These are phyloP conservation scores for Volutella citrinella DNA, from an alignment of 2,329 filamentous ascomycete species.

Conservation along the genomic window DNA sequence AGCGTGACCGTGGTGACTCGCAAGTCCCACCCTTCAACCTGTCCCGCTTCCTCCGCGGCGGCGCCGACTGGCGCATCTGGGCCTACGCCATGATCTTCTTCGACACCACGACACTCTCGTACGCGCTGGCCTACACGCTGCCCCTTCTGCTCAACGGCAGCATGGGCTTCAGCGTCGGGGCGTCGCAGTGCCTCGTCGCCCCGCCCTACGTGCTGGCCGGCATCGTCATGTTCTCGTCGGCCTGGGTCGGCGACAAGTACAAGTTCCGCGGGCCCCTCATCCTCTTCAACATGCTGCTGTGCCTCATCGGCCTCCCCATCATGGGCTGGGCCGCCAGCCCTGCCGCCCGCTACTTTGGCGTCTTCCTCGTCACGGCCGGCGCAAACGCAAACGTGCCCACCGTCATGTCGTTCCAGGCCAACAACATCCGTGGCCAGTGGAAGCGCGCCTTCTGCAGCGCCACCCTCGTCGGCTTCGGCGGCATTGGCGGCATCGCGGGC, in stretches of 20 bases:
- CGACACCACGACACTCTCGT: conserved; percentile 68
- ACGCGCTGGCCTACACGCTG: conserved; percentile 76
- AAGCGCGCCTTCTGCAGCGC: conserved; percentile 79
- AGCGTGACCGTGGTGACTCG: conserved; percentile 56
- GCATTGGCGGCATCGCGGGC: conserved; percentile 75
- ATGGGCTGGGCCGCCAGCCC: conserved; percentile 63
- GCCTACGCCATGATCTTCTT: conserved; percentile 59
- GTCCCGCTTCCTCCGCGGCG: conserved; percentile 43
- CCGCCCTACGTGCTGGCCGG: conserved; percentile 66
- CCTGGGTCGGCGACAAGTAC: conserved; percentile 66
- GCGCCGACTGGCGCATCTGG: conserved; percentile 58
- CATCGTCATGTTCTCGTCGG: conserved; percentile 57
- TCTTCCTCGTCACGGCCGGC: conserved; percentile 74
- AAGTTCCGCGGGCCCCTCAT: conserved; percentile 65
- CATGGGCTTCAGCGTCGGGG: conserved; percentile 63
- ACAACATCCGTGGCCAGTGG: conserved; percentile 87
- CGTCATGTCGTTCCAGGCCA: conserved; percentile 76
- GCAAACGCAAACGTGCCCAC: conserved; percentile 76
- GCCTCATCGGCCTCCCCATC: conserved; percentile 67
- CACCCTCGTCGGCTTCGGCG: conserved; percentile 72
- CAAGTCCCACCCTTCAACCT: conserved; percentile 51
- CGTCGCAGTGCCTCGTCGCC: conserved; percentile 68
- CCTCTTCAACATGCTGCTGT: conserved; percentile 61
- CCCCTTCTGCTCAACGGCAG: conserved; percentile 66
- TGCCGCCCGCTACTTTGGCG: conserved; percentile 66